A percentile compares a stretch with the other conserved stretches of the same genome.
Evolutionary conservation across 177 flowering plant species (phyloP).

Genomic region (Vitis hybrid): DNA sequence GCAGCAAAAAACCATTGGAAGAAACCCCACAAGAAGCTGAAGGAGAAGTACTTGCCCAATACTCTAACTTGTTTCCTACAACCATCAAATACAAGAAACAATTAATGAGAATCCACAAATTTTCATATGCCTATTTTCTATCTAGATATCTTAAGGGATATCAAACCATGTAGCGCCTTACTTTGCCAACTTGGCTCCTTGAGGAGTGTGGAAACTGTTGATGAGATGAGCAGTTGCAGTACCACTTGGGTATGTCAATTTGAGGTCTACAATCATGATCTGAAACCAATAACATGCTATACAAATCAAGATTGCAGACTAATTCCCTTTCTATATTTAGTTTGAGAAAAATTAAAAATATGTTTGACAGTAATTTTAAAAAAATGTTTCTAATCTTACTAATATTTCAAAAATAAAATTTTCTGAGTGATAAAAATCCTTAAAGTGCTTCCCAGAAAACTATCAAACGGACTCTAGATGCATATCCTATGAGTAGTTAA

Average conservation of each 20-base stretch:
- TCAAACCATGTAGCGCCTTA: not conserved
- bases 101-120: too few relatives aligned
- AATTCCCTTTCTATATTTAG: too few relatives aligned
- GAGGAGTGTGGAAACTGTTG: constrained; percentile 21
- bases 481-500: too few relatives aligned
- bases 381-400: rapidly evolving
- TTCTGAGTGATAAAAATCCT: not conserved
- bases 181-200: constrained; percentile 16
- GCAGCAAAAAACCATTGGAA: constrained; percentile 34
- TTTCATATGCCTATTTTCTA: too few relatives aligned
- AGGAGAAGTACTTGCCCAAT: constrained; percentile 29
- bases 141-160: too few relatives aligned
- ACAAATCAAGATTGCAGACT: not conserved
- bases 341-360: too few relatives aligned
- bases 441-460: not conserved
- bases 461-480: too few relatives aligned
- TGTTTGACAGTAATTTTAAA: too few relatives aligned
- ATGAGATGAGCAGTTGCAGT: constrained; percentile 16
- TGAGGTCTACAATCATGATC: constrained; percentile 13
- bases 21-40: constrained; percentile 36
- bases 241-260: constrained; percentile 12
- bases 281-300: not conserved
- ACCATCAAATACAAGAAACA: not conserved
- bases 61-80: constrained; percentile 26
- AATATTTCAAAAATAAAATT: not conserved